Base-by-base conservation (phyloP, 1,284 basidiomycete genomes). In the Ustilago trichophora region DNA sequence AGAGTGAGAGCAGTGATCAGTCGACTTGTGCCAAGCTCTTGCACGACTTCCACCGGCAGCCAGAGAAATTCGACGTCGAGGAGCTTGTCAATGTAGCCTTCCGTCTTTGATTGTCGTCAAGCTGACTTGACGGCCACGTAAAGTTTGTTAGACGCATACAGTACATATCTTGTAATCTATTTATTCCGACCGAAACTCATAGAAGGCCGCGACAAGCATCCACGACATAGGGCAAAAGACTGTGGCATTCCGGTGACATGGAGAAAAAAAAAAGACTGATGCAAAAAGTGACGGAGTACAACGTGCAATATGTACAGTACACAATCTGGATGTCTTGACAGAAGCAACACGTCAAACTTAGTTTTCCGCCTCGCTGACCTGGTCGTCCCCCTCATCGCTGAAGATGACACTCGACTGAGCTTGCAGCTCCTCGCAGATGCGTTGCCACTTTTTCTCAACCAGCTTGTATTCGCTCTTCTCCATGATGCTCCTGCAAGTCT, bases 71-170 rank as follows among this genome's bases (percentile, higher is more conserved):
- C 19, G 62, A 73, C 16, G 58, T 80, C 1, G 64, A 76, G 21
- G 32, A 67, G 13, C 72, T 80, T 7, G 58, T 78, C 36, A 60
- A 70, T n/a, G 54, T 64, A n/a, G 65, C 73, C 19, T 71, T 66
- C 40, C 43, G 46, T n/a, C 36, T 71, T 18, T 70, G 32, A 54
- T 21, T 32, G 13, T n/a, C n/a, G n/a, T n/a, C n/a, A n/a, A n/a
- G n/a, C n/a, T n/a, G n/a, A n/a, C n/a, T n/a, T n/a, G n/a, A n/a
- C n/a, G n/a, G n/a, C n/a, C n/a, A n/a, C n/a, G n/a, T n/a, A n/a
- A n/a, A n/a, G n/a, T n/a, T n/a, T n/a, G n/a, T n/a, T n/a, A n/a
- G n/a, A n/a, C n/a, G n/a, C n/a, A n/a, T n/a, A n/a, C n/a, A n/a
- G n/a, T n/a, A n/a, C n/a, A n/a, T 19, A 25, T 38, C 18, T 25